phyloP scores from a whole-genome alignment of 768 basidiomycete species.

The Tylopilus sp. region DNA sequence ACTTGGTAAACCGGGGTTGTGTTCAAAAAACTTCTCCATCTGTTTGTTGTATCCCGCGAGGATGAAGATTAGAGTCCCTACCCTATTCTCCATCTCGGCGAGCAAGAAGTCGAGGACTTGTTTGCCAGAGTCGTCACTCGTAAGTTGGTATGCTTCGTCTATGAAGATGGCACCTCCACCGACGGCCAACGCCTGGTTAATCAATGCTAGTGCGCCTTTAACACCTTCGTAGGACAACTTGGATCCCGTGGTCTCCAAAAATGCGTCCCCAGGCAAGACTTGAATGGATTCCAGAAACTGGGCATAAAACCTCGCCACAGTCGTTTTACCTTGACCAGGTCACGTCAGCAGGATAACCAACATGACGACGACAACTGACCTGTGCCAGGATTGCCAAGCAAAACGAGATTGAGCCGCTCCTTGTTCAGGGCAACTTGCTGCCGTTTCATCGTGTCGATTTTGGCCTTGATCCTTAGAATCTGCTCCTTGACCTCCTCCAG shows the following conservation, averaged over 20 bases:
- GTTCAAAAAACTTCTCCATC: slow-evolving; percentile 78
- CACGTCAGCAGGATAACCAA: background rate
- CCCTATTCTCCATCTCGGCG: slow-evolving; percentile 71
- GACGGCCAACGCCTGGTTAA: slow-evolving; percentile 43
- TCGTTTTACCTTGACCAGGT: slow-evolving; percentile 10
- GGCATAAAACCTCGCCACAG: slow-evolving; percentile 52
- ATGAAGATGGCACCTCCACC: slow-evolving; percentile 68
- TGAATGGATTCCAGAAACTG: slow-evolving; percentile 55
- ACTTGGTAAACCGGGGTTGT: slow-evolving; percentile 66
- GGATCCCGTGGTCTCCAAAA: slow-evolving; percentile 64
- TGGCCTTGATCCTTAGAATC: slow-evolving; percentile 53
- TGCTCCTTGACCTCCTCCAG: slow-evolving; percentile 61
- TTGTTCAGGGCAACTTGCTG: slow-evolving; percentile 48
- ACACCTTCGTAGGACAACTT: slow-evolving; percentile 57
- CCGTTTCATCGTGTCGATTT: slow-evolving; percentile 44
- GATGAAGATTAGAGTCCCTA: slow-evolving; percentile 64
- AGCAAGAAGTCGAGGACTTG: slow-evolving; percentile 68
- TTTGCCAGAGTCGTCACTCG: slow-evolving; percentile 42
- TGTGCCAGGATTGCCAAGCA: slow-evolving; percentile 72
- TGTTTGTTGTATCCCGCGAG: slow-evolving; percentile 67
- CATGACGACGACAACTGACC: slow-evolving; percentile 54
- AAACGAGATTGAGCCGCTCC: slow-evolving; percentile 57
- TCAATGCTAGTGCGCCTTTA: slow-evolving; percentile 17
- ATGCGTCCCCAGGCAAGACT: slow-evolving; percentile 49
- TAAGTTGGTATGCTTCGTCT: slow-evolving; percentile 71